Evolutionary conservation across 2,329 filamentous ascomycete genomes (phyloP).

Genomic region (Penicillium vulpinum): DNA sequence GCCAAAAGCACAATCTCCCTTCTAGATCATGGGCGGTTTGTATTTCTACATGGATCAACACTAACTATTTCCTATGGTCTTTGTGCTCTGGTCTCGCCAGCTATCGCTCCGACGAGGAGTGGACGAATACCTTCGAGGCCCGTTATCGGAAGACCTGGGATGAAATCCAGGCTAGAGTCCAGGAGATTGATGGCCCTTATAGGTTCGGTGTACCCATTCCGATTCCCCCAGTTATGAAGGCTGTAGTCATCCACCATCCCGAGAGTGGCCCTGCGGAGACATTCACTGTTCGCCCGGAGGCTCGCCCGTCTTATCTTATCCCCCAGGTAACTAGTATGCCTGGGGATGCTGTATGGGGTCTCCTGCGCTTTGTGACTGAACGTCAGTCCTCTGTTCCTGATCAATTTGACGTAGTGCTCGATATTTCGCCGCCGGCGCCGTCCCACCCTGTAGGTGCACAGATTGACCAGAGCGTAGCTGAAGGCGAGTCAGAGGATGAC

Average conservation of each 20-base stretch:
- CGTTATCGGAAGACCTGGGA: not conserved
- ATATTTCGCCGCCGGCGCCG: not conserved
- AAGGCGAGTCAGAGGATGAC: not conserved
- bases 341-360: not conserved
- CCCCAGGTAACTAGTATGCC: not conserved
- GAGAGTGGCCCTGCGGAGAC: not conserved
- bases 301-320: not conserved
- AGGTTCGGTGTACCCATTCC: not conserved
- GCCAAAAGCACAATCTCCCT: not conserved
- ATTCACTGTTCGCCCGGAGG: not conserved
- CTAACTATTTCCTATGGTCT: slow-evolving; percentile 7
- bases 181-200: not conserved
- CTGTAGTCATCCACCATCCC: not conserved
- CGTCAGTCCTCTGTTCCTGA: not conserved
- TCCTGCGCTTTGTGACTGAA: not conserved
- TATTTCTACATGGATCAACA: slow-evolving; percentile 5
- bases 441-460: not conserved
- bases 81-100: not conserved
- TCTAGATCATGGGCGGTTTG: not conserved
- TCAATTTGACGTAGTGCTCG: not conserved
- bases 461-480: too few relatives aligned
- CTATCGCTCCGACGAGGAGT: not conserved
- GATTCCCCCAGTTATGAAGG: not conserved
- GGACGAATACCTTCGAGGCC: not conserved
- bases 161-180: not conserved